These are phyloP conservation scores for Leccinum longicurvipes DNA, from an alignment of 768 basidiomycete genomes.

Conservation along the genomic window DNA sequence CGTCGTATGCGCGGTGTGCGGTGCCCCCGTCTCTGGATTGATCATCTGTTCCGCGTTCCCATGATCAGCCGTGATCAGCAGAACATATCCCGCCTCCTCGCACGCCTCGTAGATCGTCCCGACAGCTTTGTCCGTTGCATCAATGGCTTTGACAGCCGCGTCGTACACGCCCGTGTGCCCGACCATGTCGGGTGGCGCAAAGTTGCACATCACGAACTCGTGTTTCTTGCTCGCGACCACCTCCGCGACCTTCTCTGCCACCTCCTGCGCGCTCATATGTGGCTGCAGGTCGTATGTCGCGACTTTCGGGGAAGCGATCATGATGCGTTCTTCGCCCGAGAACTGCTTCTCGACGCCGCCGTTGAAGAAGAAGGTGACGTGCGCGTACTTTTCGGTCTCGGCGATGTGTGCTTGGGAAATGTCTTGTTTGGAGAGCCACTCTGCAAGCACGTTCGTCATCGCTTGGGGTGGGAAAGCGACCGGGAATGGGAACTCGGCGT, in stretches of 20 bases:
- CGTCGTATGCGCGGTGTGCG: conserved; percentile 90
- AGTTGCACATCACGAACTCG: conserved; percentile 97
- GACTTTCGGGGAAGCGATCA: conserved; percentile 92
- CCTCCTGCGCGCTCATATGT: conserved; percentile 83
- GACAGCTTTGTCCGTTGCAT: conserved; percentile 86
- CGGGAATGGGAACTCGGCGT: conserved; percentile 83
- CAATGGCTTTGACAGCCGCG: conserved; percentile 85
- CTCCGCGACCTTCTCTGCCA: conserved; percentile 91
- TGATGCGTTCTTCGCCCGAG: conserved; percentile 71
- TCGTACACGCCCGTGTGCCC: conserved; percentile 93
- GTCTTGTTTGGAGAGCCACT: conserved; percentile 79
- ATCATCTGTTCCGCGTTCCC: conserved; percentile 96
- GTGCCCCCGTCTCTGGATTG: conserved; percentile 76
- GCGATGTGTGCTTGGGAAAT: conserved; percentile 88
- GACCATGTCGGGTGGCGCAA: conserved; percentile 97
- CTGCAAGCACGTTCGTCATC: conserved; percentile 94
- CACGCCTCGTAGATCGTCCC: conserved; percentile 85
- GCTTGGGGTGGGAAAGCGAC: conserved; percentile 91
- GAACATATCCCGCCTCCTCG: conserved; percentile 78
- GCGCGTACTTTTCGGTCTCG: conserved; percentile 98
- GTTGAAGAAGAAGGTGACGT: conserved; percentile 98
- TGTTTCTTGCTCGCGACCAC: conserved; percentile 64
- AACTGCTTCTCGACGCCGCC: conserved; percentile 95
- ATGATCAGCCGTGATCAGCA: conserved; percentile 89
- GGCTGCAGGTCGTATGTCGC: conserved; percentile 93